Evolutionary conservation across 768 basidiomycete species (phyloP), one percentile per base, ranked within the genome.

Genomic region (Suillus paluster): DNA sequence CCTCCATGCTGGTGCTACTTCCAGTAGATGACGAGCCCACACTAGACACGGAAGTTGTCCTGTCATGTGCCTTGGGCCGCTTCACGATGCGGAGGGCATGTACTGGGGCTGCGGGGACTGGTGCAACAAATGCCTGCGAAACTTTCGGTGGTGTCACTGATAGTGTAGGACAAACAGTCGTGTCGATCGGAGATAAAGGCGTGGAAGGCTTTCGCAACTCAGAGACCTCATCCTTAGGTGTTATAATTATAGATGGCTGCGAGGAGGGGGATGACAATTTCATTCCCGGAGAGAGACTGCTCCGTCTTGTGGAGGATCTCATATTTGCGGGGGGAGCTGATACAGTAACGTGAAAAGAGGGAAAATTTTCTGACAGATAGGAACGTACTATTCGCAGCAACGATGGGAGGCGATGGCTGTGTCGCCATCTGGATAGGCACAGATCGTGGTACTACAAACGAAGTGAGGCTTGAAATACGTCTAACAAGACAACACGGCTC

Each of bases 21-120:
- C 23, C 61, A 17, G 61, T 23, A 48, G 46, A 36, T 23, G 61
- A 59, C 14, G 61, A 62, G 21, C 38, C 19, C 14, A 52, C 53
- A 57, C 66, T 65, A 17, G 63, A 63, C 15, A 60, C 33, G n/a
- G 72, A 72, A 8, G 52, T 50, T 3, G 62, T 42, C 21, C 69
- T 68, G 19, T 67, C 63, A 38, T 69, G 69, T 11, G 65, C 12
- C 54, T 70, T 70, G 55, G 67, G 69, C 5, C 71, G 67, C 62
- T 75, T 76, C 62, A 70, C 59, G 33, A 73, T 71, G 12, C 73
- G 68, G 14, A 73, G 64, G 14, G 71, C 72, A 5, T 72, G 74
- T 10, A 71, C 63, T 5, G 69, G 64, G 5, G 64, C 63, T 12
- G 70, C 64, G 1, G 69, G 64, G 27, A 62, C 63, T 45, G 68